Conservation (phyloP, 352 stramenopile genomes). For the Phytophthora capsici region DNA sequence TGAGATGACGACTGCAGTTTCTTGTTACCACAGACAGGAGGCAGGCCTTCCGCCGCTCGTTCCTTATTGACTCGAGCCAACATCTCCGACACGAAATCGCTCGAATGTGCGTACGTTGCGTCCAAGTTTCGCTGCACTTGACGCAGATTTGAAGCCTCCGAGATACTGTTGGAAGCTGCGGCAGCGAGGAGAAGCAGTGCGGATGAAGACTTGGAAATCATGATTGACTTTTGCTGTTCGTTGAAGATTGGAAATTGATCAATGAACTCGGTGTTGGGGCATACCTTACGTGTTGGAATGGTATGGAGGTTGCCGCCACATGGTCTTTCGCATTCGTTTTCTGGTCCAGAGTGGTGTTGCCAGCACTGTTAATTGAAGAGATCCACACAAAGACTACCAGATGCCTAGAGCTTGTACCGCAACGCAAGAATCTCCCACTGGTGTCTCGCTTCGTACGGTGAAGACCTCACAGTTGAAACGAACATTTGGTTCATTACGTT, state of each 20-base stretch:
- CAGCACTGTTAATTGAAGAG: no score
- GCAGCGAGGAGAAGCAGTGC: constrained; percentile 5
- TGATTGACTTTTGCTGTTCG: background rate
- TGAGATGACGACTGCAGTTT: constrained; percentile 37
- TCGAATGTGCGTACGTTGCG: constrained; percentile 18
- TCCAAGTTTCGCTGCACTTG: constrained; percentile 27
- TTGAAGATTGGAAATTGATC: constrained; percentile 18
- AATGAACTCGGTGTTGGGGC: constrained; percentile 6
- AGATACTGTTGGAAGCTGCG: background rate
- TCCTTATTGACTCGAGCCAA: constrained; percentile 51
- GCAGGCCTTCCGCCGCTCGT: constrained; percentile 36
- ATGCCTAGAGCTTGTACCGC: constrained; percentile 6
- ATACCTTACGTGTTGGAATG: background rate
- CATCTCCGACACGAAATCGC: constrained; percentile 34
- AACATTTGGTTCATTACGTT: background rate
- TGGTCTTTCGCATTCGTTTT: constrained; percentile 22
- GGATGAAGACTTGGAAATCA: constrained; percentile 14
- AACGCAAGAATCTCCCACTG: constrained; percentile 10
- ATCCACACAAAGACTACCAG: constrained; percentile 11
- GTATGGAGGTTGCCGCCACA: constrained; percentile 15
- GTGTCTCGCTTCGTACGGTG: constrained; percentile 7
- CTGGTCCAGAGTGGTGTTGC: constrained; percentile 5
- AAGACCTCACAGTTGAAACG: background rate
- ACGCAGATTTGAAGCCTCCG: constrained; percentile 22
- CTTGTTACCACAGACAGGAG: constrained; percentile 41